Base-by-base conservation (phyloP, 345 rosid species). In the Aurinia saxatilis region DNA sequence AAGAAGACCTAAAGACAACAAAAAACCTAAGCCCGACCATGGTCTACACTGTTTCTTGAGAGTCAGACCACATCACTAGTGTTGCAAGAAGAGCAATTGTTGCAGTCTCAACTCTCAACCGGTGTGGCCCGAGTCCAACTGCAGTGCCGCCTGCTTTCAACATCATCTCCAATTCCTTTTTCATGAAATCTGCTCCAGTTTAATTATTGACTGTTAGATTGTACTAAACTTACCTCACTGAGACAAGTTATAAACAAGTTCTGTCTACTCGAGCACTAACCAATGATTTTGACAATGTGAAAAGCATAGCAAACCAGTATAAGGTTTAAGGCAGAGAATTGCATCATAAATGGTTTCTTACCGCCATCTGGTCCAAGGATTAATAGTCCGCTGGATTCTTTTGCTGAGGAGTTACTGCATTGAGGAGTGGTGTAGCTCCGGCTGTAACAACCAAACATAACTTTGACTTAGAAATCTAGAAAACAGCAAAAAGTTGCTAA, bases 341-440 rank as follows among this genome's bases (percentile, higher is more conserved):
- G 40, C 36, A 57, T 12, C 29, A 25, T 4, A 50, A 10, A 16
- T 23, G 12, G 7, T 50, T 36, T 18, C 77, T 71, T 68, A 89
- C 97, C 97, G 18, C 98, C 98, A 76, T 89, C 97, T 49, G 97
- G 95, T 71, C 95, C 88, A 59, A 89, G 76, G 25, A 85, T 77
- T 53, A 85, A 76, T 34, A 88, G 39, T 64, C 95, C 91, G 54
- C 80, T 76, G 11, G 83, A 30, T 69, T 81, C 88, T 30, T 64
- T 75, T 51, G 67, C 64, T 9, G 71, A 37, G 29, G 85, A 78
- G 53, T 58, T 73, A 84, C 66, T 58, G 74, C 79, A 63, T 47
- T 72, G 61, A 85, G 67, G 58, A 92, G 82, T 57, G 93, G 89
- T 42, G 86, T 74, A 76, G 90, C 93, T 80, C 80, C 85, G 19